phyloP scores from a whole-genome alignment of 106 monocot genomes.

The Dendrobium huoshanense region DNA sequence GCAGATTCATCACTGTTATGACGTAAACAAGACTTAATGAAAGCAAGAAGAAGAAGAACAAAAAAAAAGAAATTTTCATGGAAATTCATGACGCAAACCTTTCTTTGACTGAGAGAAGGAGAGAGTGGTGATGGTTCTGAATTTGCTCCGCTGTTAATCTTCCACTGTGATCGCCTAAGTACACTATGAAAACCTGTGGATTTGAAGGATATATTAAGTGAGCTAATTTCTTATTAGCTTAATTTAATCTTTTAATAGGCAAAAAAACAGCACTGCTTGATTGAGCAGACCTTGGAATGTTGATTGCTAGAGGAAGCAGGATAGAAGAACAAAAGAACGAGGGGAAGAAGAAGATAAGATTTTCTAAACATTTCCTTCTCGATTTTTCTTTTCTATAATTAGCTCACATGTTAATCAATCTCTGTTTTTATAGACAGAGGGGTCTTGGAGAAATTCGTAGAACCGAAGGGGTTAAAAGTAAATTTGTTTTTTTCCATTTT shows the following conservation, averaged over 20 bases:
- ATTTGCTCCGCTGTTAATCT: neutral
- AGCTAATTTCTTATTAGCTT: neutral
- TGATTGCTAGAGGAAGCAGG: neutral
- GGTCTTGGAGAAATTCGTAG: too few relatives aligned
- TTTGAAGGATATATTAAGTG: neutral
- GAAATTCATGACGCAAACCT: too few relatives aligned
- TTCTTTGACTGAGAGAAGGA: constrained; percentile 13
- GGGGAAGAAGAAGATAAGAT: neutral
- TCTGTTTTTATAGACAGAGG: too few relatives aligned
- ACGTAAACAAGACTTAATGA: too few relatives aligned
- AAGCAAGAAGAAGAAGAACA: neutral
- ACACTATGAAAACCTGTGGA: constrained; percentile 17
- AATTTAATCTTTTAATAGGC: neutral
- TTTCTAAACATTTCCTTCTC: neutral
- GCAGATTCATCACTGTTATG: constrained; percentile 42
- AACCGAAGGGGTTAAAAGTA: too few relatives aligned
- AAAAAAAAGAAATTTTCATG: neutral
- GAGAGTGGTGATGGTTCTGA: constrained; percentile 10
- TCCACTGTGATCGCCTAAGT: constrained; percentile 10
- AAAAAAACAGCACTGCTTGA: neutral
- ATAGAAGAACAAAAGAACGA: neutral
- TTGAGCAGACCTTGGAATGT: neutral
- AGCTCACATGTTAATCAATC: too few relatives aligned
- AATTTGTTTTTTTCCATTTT: too few relatives aligned
- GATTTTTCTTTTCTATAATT: too few relatives aligned